Evolutionary conservation across 768 basidiomycete species (phyloP).

Genomic region (Panellus pusillus): DNA sequence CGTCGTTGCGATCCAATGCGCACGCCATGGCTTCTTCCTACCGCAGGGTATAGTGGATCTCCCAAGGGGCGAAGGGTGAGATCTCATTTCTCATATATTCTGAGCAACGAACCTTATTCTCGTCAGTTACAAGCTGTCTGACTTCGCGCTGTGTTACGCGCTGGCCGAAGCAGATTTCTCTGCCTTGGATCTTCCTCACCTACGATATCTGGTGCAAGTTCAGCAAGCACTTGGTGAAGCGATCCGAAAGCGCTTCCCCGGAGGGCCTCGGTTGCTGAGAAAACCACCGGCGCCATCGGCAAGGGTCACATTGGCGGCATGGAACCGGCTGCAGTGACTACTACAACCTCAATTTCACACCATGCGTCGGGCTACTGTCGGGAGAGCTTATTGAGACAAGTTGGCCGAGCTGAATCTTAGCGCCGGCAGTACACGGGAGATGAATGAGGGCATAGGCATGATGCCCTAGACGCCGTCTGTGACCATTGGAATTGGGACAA

Average conservation of each 20-base stretch:
- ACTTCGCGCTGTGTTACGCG: slow-evolving; percentile 23
- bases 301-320: slow-evolving; percentile 30
- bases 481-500: slow-evolving; percentile 30
- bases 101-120: background rate
- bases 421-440: slow-evolving; percentile 27
- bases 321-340: slow-evolving; percentile 23
- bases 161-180: slow-evolving; percentile 10
- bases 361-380: slow-evolving; percentile 23
- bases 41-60: slow-evolving; percentile 27
- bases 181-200: slow-evolving; percentile 24
- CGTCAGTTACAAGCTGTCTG: slow-evolving; percentile 5
- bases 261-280: slow-evolving; percentile 7
- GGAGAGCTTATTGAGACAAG: slow-evolving; percentile 30
- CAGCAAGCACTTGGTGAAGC: slow-evolving; percentile 14
- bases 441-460: slow-evolving; percentile 32
- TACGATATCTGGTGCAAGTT: slow-evolving; percentile 33
- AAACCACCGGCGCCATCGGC: slow-evolving; percentile 26
- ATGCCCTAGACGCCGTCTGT: slow-evolving; percentile 27
- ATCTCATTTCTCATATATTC: background rate
- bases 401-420: slow-evolving; percentile 7
- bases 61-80: slow-evolving; percentile 28
- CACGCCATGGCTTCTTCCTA: slow-evolving; percentile 27
- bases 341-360: slow-evolving; percentile 26
- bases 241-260: background rate
- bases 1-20: slow-evolving; percentile 27